Base-by-base conservation (phyloP, 805 yeast genomes). In the Starmera amethionina region DNA sequence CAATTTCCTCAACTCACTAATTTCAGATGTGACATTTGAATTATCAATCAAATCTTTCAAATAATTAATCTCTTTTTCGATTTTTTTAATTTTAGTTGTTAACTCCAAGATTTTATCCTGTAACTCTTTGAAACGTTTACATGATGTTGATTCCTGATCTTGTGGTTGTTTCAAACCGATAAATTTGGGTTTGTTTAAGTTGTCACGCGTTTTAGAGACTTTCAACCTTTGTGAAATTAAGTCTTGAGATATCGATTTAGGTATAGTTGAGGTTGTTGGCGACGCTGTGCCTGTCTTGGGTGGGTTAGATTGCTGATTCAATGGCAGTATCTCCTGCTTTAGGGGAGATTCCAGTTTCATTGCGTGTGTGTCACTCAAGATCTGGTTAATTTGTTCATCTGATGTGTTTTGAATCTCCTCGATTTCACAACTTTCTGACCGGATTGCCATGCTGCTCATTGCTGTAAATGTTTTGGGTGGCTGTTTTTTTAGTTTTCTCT, bases 21-120 rank as follows among this genome's bases (percentile, higher is more conserved):
- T 34, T 34, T 63, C 67, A n/a, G 64, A 56, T 2, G 64, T 50
- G 13, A 67, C 48, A 7, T 62, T 52, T 2, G 65, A 64, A 34
- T 60, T 55, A 9, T 55, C 57, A n/a, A 59, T 55, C 44, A 67
- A 47, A 11, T 53, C 52, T 18, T 50, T 48, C 32, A 67, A 43
- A 44, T 67, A 67, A 15, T 49, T 51, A 16, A 67, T 66, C 42
- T 67, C 72, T 35, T 55, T 61, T 16, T 58, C 54, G 14, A 67
- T 41, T 42, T 67, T 67, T 7, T 46, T 44, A 40, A 66, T 63
- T 44, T 66, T 66, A 19, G 42, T 41, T 1, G 56, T 47, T 15
- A 67, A 46, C 28, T 61, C 55, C 13, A 55, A 59, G 34, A 64
- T 58, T 27, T 55, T 53, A 15, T 45, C 46, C 40, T 65, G 63